Percentiles rank a stretch among this genome's conserved stretches.
phyloP scores from a whole-genome alignment of 1,284 basidiomycete species.

The Kwoniella shivajii region DNA sequence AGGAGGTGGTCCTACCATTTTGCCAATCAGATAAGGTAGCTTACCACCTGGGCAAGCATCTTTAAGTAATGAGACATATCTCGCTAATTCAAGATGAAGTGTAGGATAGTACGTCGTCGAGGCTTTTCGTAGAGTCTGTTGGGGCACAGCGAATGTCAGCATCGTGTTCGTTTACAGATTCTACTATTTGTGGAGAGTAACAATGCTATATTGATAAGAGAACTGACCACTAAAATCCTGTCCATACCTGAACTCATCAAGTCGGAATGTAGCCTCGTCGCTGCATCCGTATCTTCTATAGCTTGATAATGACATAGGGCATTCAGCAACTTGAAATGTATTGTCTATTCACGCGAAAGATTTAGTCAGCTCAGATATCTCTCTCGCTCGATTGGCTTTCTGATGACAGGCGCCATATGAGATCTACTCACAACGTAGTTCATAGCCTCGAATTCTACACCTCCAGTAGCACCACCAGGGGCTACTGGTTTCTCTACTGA shows the following conservation, averaged over 20 bases:
- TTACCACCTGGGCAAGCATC: conserved; percentile 33
- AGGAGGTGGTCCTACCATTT: conserved; percentile 48
- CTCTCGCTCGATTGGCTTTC: not conserved
- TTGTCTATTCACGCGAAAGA: too few species aligned
- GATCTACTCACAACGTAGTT: conserved; percentile 77
- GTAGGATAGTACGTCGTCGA: conserved; percentile 89
- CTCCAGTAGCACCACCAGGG: conserved; percentile 96
- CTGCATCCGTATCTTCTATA: conserved; percentile 64
- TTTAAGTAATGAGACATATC: conserved; percentile 70
- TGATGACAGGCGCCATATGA: not conserved
- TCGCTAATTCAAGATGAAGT: conserved; percentile 84
- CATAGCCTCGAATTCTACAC: conserved; percentile 98
- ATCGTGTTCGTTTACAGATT: not conserved
- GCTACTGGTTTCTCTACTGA: conserved; percentile 88
- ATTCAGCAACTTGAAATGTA: conserved; percentile 81
- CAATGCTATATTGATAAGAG: not conserved
- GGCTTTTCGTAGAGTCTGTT: conserved; percentile 85
- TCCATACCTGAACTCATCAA: conserved; percentile 86
- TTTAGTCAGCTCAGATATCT: too few species aligned
- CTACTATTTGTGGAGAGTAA: not conserved
- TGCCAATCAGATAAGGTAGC: conserved; percentile 49
- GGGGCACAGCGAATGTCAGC: not conserved
- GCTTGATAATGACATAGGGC: conserved; percentile 66
- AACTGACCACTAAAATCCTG: conserved; percentile 54
- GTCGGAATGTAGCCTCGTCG: conserved; percentile 76